Evolutionary conservation across 768 basidiomycete genomes (phyloP), one percentile per base, ranked within the genome.

Genomic region (Cystofilobasidium capitatum): DNA sequence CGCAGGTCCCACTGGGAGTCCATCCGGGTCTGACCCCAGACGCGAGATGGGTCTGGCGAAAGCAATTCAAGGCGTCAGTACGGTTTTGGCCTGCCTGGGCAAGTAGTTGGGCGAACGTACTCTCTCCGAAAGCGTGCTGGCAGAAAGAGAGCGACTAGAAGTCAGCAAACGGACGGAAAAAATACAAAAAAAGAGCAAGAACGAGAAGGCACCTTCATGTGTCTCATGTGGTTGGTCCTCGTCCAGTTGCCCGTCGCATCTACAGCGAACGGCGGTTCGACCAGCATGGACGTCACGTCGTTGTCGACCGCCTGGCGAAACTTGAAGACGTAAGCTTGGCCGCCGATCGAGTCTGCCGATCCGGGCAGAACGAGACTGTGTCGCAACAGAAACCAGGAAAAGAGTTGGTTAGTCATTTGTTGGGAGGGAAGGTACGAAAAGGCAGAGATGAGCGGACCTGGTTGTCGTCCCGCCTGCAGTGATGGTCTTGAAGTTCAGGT

Each of bases 1-100:
- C 64, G 54, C n/a, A 64, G 47, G 31, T 64, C 63, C 63, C 63
- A 64, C 1, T 26, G 17, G 20, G 63, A 47, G 31, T 64, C 63
- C 63, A 64, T 64, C 3, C 63, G 7, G 0, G 49, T 55, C 12
- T 42, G 36, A 10, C 37, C 49, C n/a, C 39, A 64, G 14, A 54
- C 51, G 1, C 63, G 17, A 1, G 63, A 64, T 0, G 63, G 63
- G 49, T 64, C 51, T 12, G 12, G n/a, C 9, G 31, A 24, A 31
- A 24, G 51, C 51, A 54, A 54, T 9, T 24, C 31, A n/a, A 45
- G n/a, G 14, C 14, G 44, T 45, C 44, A 45, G 13, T 45, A 45
- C 13, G 44, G 14, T 14, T 45, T 14, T n/a, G n/a, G n/a, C 13
- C 14, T n/a, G n/a, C 44, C n/a, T 45, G 13, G 14, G 49, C 49